phyloP scores from a whole-genome alignment of 352 stramenopile genomes.

The Phytophthora kernoviae region DNA sequence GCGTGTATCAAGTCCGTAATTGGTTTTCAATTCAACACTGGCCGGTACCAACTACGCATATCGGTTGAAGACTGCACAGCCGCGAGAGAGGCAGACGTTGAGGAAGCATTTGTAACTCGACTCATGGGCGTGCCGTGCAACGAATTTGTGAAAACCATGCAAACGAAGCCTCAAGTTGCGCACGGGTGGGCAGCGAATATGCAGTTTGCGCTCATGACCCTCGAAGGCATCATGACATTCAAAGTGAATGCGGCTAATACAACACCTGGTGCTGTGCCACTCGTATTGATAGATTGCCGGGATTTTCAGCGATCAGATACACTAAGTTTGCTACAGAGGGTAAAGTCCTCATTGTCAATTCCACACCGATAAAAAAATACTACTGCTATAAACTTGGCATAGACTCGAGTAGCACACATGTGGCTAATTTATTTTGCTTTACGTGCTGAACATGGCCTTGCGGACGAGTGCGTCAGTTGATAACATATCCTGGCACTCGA shows the following conservation, averaged over 20 bases:
- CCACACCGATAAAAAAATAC: conserved; percentile 13
- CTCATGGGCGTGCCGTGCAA: conserved; percentile 80
- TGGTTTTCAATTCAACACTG: conserved; percentile 81
- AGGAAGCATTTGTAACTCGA: conserved; percentile 58
- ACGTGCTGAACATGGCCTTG: conserved; percentile 29
- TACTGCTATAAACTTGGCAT: not conserved
- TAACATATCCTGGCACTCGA: conserved; percentile 33
- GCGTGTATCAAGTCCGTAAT: conserved; percentile 84
- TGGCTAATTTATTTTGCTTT: conserved; percentile 18
- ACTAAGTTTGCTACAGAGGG: conserved; percentile 50
- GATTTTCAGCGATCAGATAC: conserved; percentile 47
- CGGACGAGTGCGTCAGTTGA: conserved; percentile 29
- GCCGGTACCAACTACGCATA: conserved; percentile 71
- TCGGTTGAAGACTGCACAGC: conserved; percentile 81
- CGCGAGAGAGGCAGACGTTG: conserved; percentile 52
- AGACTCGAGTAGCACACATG: conserved; percentile 7
- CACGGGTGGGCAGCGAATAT: conserved; percentile 73
- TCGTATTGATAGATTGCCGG: conserved; percentile 59
- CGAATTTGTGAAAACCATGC: conserved; percentile 75
- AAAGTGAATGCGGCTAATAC: conserved; percentile 12
- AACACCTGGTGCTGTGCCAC: conserved; percentile 28
- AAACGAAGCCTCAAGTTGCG: conserved; percentile 55
- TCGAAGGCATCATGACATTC: conserved; percentile 81
- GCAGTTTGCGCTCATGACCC: conserved; percentile 82
- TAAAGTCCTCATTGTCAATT: conserved; percentile 22